These are phyloP conservation scores for Colletotrichum viniferum DNA, from an alignment of 2,329 filamentous ascomycete genomes.

Conservation along the genomic window DNA sequence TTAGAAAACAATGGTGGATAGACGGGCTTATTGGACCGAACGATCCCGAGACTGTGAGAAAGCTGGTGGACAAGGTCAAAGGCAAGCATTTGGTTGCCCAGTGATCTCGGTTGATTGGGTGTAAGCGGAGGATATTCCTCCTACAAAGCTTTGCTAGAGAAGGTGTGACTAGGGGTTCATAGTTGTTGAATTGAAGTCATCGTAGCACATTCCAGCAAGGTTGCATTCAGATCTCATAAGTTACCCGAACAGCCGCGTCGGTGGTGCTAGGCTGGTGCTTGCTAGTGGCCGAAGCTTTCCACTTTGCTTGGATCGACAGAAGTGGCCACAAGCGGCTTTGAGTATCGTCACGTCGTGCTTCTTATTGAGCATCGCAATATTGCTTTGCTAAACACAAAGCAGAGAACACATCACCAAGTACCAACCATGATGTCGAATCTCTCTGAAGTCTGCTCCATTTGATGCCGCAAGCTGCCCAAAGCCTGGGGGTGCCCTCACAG, in stretches of 20 bases:
- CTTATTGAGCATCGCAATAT: no score
- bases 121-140: background rate
- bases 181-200: background rate
- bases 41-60: background rate
- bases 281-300: no score
- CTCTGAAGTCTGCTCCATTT: no score
- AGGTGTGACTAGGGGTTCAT: background rate
- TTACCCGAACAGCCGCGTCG: background rate
- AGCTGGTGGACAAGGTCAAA: background rate
- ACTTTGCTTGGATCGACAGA: no score
- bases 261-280: background rate
- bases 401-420: no score
- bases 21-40: rapidly evolving
- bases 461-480: no score
- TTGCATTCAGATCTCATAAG: rapidly evolving
- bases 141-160: rapidly evolving
- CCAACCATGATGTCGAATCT: no score
- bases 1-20: background rate
- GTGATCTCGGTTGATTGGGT: background rate
- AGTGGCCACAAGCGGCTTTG: no score
- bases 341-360: no score
- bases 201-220: no score
- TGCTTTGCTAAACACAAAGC: no score
- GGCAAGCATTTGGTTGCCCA: background rate
- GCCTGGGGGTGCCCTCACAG: no score